Base-by-base conservation (phyloP, 805 yeast species). In the Candida boleticola region DNA sequence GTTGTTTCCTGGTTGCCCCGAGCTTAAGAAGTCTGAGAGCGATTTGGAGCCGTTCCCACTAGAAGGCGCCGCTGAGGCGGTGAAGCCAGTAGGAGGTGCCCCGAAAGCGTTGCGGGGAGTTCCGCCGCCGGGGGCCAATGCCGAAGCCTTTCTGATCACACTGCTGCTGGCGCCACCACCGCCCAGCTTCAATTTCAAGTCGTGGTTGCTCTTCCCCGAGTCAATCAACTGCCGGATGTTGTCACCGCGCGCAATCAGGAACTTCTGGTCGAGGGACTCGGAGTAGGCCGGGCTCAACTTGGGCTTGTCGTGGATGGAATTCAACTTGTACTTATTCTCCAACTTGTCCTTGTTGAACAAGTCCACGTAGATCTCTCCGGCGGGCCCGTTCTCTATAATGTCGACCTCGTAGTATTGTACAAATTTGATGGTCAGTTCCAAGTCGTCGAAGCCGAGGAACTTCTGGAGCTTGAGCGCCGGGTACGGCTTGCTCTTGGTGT, bases 401-500 rank as follows among this genome's bases (percentile, higher is more conserved):
- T 74, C 78, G 21, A 89, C 66, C 1, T 79, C 82, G 57, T 84
- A 89, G 52, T 85, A 76, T 1, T 71, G 60, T 36, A 87, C 82
- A 52, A 88, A 86, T 25, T 63, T 68, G 2, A 64, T 41, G 11
- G 86, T 54, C 39, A 82, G 80, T 0, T 72, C 74, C 0, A 62
- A 52, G n/a, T 74, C 60, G 52, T 87, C 89, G 58, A 86, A 92
- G 0, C 89, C 85, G 17, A 93, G 68, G 48, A 79, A 58, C 0
- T 63, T 58, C 16, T 63, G 58, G 13, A 90, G 59, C 7, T 74
- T 58, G 1, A 55, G 52, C 0, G 79, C 71, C 3, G 81, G 70
- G 46, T 83, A 77, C 1, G 89, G 83, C 51, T 79, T 84, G 2
- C 88, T 82, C 43, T 80, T 83, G 2, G 82, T 73, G 54, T 90